phyloP scores from a whole-genome alignment of 2,329 filamentous ascomycete genomes.

The Coniochaeta ligniaria region DNA sequence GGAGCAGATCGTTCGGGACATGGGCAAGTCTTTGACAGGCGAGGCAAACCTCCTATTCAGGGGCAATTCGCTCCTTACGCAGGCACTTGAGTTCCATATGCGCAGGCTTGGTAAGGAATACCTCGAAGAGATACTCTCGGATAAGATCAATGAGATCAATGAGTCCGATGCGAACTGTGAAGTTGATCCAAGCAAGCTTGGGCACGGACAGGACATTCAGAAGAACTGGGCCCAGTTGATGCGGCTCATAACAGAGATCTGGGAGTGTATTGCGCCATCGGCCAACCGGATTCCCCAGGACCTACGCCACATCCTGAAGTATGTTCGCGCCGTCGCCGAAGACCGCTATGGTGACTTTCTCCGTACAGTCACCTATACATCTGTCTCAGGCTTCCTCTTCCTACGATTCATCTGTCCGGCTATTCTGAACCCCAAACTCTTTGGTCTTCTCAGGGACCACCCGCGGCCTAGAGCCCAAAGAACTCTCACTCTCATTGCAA shows the following conservation, averaged over 20 bases:
- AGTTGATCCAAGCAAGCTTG: constrained; percentile 80
- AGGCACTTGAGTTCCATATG: constrained; percentile 94
- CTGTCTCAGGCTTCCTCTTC: constrained; percentile 91
- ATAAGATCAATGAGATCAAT: constrained; percentile 83
- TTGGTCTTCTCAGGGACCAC: constrained; percentile 76
- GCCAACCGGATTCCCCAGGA: constrained; percentile 71
- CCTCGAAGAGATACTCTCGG: constrained; percentile 76
- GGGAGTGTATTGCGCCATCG: constrained; percentile 76
- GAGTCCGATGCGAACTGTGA: constrained; percentile 88
- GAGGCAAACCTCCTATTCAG: constrained; percentile 94
- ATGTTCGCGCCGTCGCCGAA: constrained; percentile 85
- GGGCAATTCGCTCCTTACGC: constrained; percentile 89
- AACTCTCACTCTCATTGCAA: constrained; percentile 86
- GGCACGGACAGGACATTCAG: constrained; percentile 61
- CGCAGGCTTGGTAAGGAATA: constrained; percentile 89
- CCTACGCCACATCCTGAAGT: constrained; percentile 78
- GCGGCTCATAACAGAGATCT: constrained; percentile 71
- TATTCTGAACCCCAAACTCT: constrained; percentile 92
- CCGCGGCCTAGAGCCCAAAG: constrained; percentile 77
- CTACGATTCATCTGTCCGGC: constrained; percentile 92
- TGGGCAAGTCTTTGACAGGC: constrained; percentile 70
- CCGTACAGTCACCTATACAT: constrained; percentile 84
- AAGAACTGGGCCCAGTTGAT: constrained; percentile 78
- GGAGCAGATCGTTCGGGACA: constrained; percentile 66
- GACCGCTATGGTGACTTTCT: constrained; percentile 92